These are phyloP conservation scores for Neoascochyta sp. DNA, from an alignment of 2,329 filamentous ascomycete genomes.

Conservation along the genomic window DNA sequence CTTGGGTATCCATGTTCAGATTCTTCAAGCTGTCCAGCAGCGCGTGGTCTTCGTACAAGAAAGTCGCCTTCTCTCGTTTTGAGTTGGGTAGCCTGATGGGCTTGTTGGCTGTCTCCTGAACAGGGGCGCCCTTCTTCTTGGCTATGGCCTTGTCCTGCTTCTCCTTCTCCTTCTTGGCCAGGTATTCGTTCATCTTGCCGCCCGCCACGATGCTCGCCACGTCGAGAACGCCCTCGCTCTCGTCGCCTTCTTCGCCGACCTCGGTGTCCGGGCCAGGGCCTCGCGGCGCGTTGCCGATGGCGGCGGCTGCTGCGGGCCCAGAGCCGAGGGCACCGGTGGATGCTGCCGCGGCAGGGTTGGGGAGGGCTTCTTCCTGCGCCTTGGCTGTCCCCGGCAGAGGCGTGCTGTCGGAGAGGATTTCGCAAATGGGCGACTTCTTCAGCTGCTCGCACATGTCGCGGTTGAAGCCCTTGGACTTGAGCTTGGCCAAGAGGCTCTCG, in stretches of 20 bases:
- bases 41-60: conserved; percentile 68
- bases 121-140: conserved; percentile 58
- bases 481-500: conserved; percentile 62
- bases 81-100: conserved; percentile 65
- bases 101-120: conserved; percentile 58
- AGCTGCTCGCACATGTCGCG: conserved; percentile 63
- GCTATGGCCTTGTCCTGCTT: conserved; percentile 62
- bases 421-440: conserved; percentile 61
- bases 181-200: conserved; percentile 75
- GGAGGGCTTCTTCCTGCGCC: conserved; percentile 36
- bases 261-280: conserved; percentile 55
- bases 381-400: conserved; percentile 52
- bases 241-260: conserved; percentile 51
- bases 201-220: conserved; percentile 81
- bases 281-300: conserved; percentile 47
- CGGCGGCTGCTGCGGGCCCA: conserved; percentile 42
- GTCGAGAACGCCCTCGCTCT: conserved; percentile 72
- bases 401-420: conserved; percentile 55
- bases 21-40: conserved; percentile 53
- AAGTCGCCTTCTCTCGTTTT: conserved; percentile 65
- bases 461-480: conserved; percentile 57
- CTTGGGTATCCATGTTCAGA: conserved; percentile 46
- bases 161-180: conserved; percentile 78
- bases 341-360: conserved; percentile 55
- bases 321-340: conserved; percentile 53